Percentiles rank a stretch among this genome's conserved stretches.
Evolutionary conservation across 352 stramenopile genomes (phyloP).

Genomic region (Phytophthora colocasiae): DNA sequence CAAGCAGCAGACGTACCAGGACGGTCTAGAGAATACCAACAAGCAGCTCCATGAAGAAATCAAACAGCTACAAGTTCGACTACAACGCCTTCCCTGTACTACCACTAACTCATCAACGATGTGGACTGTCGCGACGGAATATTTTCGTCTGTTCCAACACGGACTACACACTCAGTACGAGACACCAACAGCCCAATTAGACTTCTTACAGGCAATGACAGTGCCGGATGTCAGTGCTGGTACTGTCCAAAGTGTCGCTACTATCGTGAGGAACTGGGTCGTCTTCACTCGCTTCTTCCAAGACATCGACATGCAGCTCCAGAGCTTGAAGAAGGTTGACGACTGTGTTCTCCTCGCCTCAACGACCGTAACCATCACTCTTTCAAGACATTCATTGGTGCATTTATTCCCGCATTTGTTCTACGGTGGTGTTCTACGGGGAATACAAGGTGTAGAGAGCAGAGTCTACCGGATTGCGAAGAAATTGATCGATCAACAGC

Average conservation of each 20-base stretch:
- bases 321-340: not conserved
- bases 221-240: not conserved
- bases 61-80: not conserved
- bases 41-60: not conserved
- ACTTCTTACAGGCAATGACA: slow-evolving; percentile 1
- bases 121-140: slow-evolving; percentile 4
- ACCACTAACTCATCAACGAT: slow-evolving; percentile 1
- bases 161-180: not conserved
- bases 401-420: slow-evolving; percentile 8
- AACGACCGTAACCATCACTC: not conserved
- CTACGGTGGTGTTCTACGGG: not conserved
- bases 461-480: not conserved
- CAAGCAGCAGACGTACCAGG: not conserved
- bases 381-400: not conserved
- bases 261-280: slow-evolving; percentile 6
- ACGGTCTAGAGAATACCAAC: not conserved
- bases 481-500: not conserved
- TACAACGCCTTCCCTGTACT: not conserved
- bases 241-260: not conserved
- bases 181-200: not conserved
- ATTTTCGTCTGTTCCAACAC: slow-evolving; percentile 2
- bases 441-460: not conserved
- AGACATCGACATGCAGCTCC: not conserved
- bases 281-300: slow-evolving; percentile 6
- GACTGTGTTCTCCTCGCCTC: not conserved